phyloP scores from a whole-genome alignment of 2,329 filamentous ascomycete genomes.

The Alternaria brassicae region DNA sequence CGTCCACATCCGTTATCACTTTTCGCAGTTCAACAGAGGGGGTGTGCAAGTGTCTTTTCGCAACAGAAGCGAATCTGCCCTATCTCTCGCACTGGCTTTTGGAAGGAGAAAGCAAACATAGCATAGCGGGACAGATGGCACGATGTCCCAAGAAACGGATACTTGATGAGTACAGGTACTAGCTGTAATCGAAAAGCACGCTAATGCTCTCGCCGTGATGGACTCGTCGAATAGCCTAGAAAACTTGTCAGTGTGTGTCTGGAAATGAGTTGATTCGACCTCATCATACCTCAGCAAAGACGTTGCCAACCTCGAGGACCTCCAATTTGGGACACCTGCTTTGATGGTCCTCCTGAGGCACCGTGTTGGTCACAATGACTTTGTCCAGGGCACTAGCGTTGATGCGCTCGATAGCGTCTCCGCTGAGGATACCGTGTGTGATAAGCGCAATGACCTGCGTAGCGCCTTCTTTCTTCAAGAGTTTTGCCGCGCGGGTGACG shows the following conservation, averaged over 20 bases:
- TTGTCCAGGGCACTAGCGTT: slow-evolving; percentile 93
- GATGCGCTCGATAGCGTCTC: slow-evolving; percentile 92
- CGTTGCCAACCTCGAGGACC: slow-evolving; percentile 83
- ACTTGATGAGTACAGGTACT: slow-evolving; percentile 28
- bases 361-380: slow-evolving; percentile 93
- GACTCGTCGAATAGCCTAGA: slow-evolving; percentile 83
- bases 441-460: slow-evolving; percentile 88
- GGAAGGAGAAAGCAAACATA: neutral
- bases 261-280: slow-evolving; percentile 17
- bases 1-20: neutral
- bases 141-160: neutral
- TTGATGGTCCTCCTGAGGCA: slow-evolving; percentile 85
- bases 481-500: slow-evolving; percentile 92
- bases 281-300: slow-evolving; percentile 80
- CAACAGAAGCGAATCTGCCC: neutral
- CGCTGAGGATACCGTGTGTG: slow-evolving; percentile 93
- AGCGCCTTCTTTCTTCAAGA: slow-evolving; percentile 94
- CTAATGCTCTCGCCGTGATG: slow-evolving; percentile 98
- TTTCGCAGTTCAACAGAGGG: neutral
- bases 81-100: neutral
- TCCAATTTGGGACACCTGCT: slow-evolving; percentile 84
- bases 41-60: neutral
- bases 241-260: slow-evolving; percentile 13
- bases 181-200: slow-evolving; percentile 88
- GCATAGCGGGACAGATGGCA: neutral